Percentiles rank a stretch among this genome's conserved stretches.
These are phyloP conservation scores for Rhodotorula sp. DNA, from an alignment of 1,284 basidiomycete genomes.

Conservation along the genomic window DNA sequence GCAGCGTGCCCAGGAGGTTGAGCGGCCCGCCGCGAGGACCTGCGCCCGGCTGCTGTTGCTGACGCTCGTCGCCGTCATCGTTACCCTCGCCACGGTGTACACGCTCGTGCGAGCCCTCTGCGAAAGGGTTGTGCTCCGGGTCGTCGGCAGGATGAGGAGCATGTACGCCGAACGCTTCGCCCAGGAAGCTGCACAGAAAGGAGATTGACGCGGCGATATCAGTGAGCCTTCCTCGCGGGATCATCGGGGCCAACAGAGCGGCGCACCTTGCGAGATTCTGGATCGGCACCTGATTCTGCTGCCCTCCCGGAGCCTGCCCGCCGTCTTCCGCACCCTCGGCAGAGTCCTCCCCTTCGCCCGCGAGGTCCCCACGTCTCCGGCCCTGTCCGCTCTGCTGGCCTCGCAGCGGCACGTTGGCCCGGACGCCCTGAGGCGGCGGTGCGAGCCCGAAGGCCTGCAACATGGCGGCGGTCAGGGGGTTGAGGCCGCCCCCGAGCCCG, in stretches of 20 bases:
- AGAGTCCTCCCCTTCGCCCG: neutral
- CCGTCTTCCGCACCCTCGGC: neutral
- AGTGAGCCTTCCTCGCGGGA: no score
- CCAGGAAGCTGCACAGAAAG: slow-evolving; percentile 24
- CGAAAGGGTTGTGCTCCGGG: slow-evolving; percentile 40
- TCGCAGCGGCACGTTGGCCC: neutral
- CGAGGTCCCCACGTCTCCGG: neutral
- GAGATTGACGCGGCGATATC: neutral
- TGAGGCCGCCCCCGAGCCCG: neutral
- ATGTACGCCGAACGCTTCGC: slow-evolving; percentile 33
- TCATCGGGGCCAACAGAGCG: neutral
- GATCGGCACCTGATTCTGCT: slow-evolving; percentile 27
- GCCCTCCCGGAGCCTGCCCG: neutral
- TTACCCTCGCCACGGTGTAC: neutral
- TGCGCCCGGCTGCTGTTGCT: neutral
- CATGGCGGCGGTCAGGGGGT: slow-evolving; percentile 13
- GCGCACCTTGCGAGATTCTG: slow-evolving; percentile 31
- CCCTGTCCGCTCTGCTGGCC: neutral
- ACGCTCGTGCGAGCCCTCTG: slow-evolving; percentile 33
- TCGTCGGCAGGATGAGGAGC: slow-evolving; percentile 35
- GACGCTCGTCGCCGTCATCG: neutral
- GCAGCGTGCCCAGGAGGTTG: slow-evolving; percentile 17
- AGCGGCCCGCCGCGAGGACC: neutral
- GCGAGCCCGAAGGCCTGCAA: slow-evolving; percentile 19
- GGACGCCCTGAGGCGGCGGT: slow-evolving; percentile 2